These are phyloP conservation scores for Ceratocystis destructans DNA, from an alignment of 2,329 filamentous ascomycete species.

Conservation along the genomic window DNA sequence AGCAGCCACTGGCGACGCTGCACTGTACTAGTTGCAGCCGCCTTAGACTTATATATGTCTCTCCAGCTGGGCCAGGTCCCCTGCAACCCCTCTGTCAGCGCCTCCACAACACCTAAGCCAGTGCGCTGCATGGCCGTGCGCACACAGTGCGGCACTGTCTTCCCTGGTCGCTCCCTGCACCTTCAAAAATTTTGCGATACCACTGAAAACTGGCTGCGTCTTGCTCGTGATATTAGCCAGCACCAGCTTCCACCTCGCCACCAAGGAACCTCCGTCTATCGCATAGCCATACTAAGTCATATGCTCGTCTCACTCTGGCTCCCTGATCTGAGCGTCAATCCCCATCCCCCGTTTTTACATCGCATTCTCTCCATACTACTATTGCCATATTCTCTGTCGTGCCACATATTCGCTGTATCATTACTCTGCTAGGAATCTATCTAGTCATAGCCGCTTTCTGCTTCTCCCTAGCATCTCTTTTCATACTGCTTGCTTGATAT, in stretches of 20 bases:
- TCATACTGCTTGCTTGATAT: slow-evolving; percentile 22
- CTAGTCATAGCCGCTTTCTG: not conserved
- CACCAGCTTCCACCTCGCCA: not conserved
- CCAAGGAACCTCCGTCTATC: not conserved
- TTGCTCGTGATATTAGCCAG: not conserved
- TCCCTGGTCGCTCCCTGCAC: not conserved
- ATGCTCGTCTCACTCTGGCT: not conserved
- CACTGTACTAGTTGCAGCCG: not conserved
- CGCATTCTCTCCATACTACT: not conserved
- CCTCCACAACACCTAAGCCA: not conserved
- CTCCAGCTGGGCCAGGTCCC: not conserved
- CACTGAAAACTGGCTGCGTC: slow-evolving; percentile 1
- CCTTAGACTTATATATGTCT: not conserved
- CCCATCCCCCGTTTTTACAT: not conserved
- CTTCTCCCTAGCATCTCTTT: not conserved
- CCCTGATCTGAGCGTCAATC: too few species aligned
- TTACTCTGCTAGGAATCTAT: not conserved
- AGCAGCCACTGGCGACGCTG: not conserved
- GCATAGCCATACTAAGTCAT: not conserved
- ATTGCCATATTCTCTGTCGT: not conserved
- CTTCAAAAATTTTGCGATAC: slow-evolving; percentile 17
- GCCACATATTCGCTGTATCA: not conserved
- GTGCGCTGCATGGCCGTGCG: not conserved
- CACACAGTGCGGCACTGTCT: not conserved
- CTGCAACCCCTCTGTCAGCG: not conserved